Evolutionary conservation across 208 protist genomes (phyloP).

Genomic region (Leishmania braziliensis): DNA sequence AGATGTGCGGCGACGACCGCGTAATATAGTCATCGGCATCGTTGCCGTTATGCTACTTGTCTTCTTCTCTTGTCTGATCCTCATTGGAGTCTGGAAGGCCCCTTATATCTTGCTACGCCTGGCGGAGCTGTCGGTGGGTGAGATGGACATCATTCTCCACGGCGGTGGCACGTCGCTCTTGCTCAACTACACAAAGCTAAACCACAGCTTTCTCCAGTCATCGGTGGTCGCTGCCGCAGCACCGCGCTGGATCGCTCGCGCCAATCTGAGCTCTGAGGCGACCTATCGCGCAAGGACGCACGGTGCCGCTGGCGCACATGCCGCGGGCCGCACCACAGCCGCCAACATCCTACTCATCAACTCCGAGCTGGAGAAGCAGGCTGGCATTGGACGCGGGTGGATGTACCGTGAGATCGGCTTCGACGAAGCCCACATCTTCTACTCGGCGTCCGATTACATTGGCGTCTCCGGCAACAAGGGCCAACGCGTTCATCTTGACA

Average conservation of each 20-base stretch:
- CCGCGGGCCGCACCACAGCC: constrained; percentile 2
- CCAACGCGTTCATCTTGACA: constrained; percentile 56
- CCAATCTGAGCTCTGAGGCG: constrained; percentile 26
- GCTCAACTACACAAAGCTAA: constrained; percentile 68
- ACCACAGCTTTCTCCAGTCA: constrained; percentile 7
- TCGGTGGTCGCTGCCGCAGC: constrained; percentile 39
- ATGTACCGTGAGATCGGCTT: constrained; percentile 71
- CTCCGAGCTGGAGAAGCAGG: constrained; percentile 53
- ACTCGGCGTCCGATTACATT: constrained; percentile 68
- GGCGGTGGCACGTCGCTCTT: constrained; percentile 24
- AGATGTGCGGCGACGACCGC: constrained; percentile 54
- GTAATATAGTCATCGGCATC: constrained; percentile 67
- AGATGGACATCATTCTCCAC: constrained; percentile 73
- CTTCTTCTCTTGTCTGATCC: constrained; percentile 62
- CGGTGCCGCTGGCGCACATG: not conserved
- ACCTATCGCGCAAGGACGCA: not conserved
- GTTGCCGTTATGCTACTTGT: constrained; percentile 65
- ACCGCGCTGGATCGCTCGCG: constrained; percentile 70
- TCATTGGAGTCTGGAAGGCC: constrained; percentile 59
- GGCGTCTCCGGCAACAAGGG: constrained; percentile 55
- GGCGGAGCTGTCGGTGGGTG: constrained; percentile 60
- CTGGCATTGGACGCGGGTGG: constrained; percentile 91
- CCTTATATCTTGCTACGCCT: constrained; percentile 79
- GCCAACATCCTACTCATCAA: constrained; percentile 77
- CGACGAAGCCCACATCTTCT: constrained; percentile 81